Evolutionary conservation across 2,329 filamentous ascomycete species (phyloP).

Genomic region (Xylariaceae sp.): DNA sequence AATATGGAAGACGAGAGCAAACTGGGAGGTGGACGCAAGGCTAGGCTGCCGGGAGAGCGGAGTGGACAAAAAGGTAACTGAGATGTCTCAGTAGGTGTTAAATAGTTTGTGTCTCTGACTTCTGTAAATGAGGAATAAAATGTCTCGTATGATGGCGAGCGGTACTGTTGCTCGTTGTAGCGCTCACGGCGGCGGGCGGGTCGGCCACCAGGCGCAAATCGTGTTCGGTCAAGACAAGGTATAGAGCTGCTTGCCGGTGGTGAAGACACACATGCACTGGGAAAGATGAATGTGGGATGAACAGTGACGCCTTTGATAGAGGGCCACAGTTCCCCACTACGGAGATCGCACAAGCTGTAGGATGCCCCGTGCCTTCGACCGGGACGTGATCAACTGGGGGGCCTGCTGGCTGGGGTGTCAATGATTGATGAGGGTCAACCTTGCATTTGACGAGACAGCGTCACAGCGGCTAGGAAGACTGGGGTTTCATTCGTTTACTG

Average conservation of each 20-base stretch:
- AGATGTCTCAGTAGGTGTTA: slow-evolving; percentile 45
- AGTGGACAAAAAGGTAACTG: slow-evolving; percentile 34
- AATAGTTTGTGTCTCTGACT: slow-evolving; percentile 47
- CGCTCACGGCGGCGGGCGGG: slow-evolving; percentile 40
- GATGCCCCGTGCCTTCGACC: slow-evolving; percentile 45
- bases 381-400: slow-evolving; percentile 43
- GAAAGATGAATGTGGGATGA: slow-evolving; percentile 39
- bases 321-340: slow-evolving; percentile 47
- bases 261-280: slow-evolving; percentile 24
- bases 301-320: slow-evolving; percentile 44
- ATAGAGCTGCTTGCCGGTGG: slow-evolving; percentile 39
- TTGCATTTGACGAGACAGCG: slow-evolving; percentile 45
- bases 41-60: slow-evolving; percentile 33
- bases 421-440: slow-evolving; percentile 45
- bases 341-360: slow-evolving; percentile 47
- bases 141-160: slow-evolving; percentile 49
- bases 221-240: slow-evolving; percentile 39
- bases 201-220: slow-evolving; percentile 36
- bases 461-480: slow-evolving; percentile 45
- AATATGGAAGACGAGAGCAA: slow-evolving; percentile 35
- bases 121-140: slow-evolving; percentile 47
- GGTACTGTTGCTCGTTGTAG: slow-evolving; percentile 38
- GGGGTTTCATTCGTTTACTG: slow-evolving; percentile 49
- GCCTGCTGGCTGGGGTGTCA: slow-evolving; percentile 6
- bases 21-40: slow-evolving; percentile 35